Base-by-base conservation (phyloP, 345 rosid genomes). In the Geranium rotundifolium region DNA sequence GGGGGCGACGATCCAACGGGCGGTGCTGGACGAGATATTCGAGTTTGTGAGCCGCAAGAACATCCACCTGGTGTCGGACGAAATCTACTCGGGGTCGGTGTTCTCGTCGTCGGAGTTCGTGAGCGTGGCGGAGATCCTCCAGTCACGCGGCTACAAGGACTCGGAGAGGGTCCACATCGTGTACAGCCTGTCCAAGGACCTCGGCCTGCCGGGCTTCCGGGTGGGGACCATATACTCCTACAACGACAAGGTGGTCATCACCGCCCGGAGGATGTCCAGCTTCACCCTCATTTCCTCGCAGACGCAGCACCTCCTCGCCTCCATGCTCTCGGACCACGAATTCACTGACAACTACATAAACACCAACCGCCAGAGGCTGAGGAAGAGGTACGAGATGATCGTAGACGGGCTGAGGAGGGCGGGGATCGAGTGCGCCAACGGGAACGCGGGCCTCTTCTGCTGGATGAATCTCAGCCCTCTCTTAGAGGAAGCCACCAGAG, bases 191-290 rank as follows among this genome's bases (percentile, higher is more conserved):
- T 93, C 99, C 0, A 93, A 93, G 73, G 97, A 86, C 76, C 77
- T 93, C 95, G 95, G 99, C 7, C 73, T 93, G 14, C 95, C 99
- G 0, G 99, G 99, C 7, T 16, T 85, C 90, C 54, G 97, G 58
- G 84, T 93, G 1, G 99, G 99, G 31, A 84, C 90, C 16, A 59
- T 90, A 5, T 93, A 93, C 71, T 93, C 97, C 4, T 90, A 90
- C 80, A 93, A 93, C 20, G 80, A 93, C 71, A 68, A 68, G 13
- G 90, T 85, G 15, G 92, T 88, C 62, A 73, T 66, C 3, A 83
- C 87, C 5, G 84, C 91, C 0, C 65, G 96, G 15, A 93, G 82
- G 73, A 93, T 93, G 99, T 93, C 97, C 1, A 90, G 99, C 78
- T 93, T 90, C 57, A 91, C 97, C 54, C 70, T 93, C 4, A 91